Conservation (phyloP, 306 rosid genomes). For the Rosa persica region DNA sequence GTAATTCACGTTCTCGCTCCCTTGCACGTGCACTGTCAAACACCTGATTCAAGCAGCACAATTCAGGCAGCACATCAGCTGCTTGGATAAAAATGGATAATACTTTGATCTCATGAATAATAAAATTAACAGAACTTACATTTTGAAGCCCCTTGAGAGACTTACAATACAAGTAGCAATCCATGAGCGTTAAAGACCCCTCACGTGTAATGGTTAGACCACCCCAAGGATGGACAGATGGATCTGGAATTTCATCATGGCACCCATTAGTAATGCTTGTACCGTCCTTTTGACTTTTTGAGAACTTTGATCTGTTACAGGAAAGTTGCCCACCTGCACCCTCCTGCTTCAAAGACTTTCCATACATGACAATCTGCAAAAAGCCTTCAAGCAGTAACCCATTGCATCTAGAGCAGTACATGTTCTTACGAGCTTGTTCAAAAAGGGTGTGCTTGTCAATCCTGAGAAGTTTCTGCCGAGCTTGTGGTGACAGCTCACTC, state of each 20-base stretch:
- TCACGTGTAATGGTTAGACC: slow-evolving; percentile 90
- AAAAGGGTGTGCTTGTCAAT: slow-evolving; percentile 96
- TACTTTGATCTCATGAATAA: slow-evolving; percentile 10
- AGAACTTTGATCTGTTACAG: slow-evolving; percentile 47
- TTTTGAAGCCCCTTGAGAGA: slow-evolving; percentile 80
- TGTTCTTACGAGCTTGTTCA: slow-evolving; percentile 97
- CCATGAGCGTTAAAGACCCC: slow-evolving; percentile 79
- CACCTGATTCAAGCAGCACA: slow-evolving; percentile 55
- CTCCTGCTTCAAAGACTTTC: slow-evolving; percentile 84
- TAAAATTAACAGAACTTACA: slow-evolving; percentile 42
- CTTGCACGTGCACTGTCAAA: slow-evolving; percentile 95
- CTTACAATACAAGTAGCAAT: slow-evolving; percentile 79
- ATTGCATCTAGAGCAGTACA: slow-evolving; percentile 99
- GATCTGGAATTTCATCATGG: slow-evolving; percentile 85
- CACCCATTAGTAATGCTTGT: slow-evolving; percentile 48
- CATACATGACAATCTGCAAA: slow-evolving; percentile 95
- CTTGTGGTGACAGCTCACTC: slow-evolving; percentile 68
- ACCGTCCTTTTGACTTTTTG: slow-evolving; percentile 52
- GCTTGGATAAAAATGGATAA: slow-evolving; percentile 19
- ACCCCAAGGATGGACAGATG: slow-evolving; percentile 98
- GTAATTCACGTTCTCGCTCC: slow-evolving; percentile 96
- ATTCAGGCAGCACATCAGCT: slow-evolving; percentile 35
- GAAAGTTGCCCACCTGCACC: slow-evolving; percentile 48
- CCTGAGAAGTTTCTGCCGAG: slow-evolving; percentile 81
- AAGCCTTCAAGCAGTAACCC: slow-evolving; percentile 96